Evolutionary conservation across 2,329 filamentous ascomycete genomes (phyloP), one percentile per base, ranked within the genome.

Genomic region (Teratosphaeria gauchensis): DNA sequence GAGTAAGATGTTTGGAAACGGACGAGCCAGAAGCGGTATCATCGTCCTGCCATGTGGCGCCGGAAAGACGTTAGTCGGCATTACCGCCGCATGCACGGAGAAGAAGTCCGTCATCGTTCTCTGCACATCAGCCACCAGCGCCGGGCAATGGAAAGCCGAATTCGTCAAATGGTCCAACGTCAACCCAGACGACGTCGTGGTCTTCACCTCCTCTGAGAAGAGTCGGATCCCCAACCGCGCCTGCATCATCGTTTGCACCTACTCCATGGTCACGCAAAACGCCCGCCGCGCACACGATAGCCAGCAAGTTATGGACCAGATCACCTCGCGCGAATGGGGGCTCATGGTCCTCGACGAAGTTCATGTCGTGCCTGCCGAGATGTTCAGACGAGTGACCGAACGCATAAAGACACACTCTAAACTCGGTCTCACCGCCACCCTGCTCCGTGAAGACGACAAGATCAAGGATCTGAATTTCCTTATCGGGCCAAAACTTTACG

Each of bases 131-230:
- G 92, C 90, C 57, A 99, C 99, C 92, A 96, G 91, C 6, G 94
- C 95, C 5, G 88, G 95, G 21, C 94, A 99, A 73, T 99, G 94
- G 94, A 82, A 91, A 60, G 87, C 94, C 61, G 94, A 99, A 70
- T 99, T 99, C 71, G 77, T 97, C 63, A 96, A 96, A 68, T 99
- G 94, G 94, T 96, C 92, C n/a, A 97, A 97, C 69, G 95, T 95
- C 62, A 88, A 92, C 66, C 90, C 92, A 0, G 87, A 92, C 65
- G 91, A 96, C 69, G 92, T 99, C 68, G 90, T 92, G 32, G 86
- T 95, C 57, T 99, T 99, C 73, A 96, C 94, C 0, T 92, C 92
- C 0, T 91, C 95, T 65, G 90, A 90, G 72, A 99, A 99, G 75
- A 85, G 87, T 59, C 80, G 81, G 56, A 96, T 99, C 68, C 86